Evolutionary conservation across 768 basidiomycete genomes (phyloP).

Genomic region (Boletellus sp.): DNA sequence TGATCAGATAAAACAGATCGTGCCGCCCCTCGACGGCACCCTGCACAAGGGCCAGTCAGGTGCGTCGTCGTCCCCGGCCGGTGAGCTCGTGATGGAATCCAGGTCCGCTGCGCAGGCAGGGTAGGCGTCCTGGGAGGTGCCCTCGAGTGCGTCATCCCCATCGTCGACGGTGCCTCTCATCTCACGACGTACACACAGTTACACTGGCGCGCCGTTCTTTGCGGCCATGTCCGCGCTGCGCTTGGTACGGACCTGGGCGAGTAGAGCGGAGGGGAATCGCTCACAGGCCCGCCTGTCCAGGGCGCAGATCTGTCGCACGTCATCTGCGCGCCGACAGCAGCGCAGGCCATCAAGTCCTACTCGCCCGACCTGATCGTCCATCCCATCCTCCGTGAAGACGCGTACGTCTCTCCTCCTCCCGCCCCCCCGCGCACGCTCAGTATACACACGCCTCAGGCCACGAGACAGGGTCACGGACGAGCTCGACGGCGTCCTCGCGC

Average conservation of each 20-base stretch:
- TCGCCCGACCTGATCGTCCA: conserved; percentile 97
- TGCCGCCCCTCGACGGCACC: conserved; percentile 85
- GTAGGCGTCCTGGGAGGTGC: conserved; percentile 94
- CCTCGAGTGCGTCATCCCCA: conserved; percentile 61
- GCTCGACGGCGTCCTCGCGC: conserved; percentile 67
- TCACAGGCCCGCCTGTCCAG: too few species aligned
- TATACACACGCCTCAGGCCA: too few species aligned
- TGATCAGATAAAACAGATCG: conserved; percentile 73
- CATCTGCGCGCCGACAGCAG: conserved; percentile 92
- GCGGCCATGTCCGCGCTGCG: conserved; percentile 87
- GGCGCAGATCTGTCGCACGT: conserved; percentile 96
- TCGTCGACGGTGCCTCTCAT: too few species aligned
- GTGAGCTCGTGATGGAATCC: neutral
- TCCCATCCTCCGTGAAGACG: conserved; percentile 73
- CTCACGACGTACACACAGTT: conserved; percentile 45
- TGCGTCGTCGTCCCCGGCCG: conserved; percentile 27
- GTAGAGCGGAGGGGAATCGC: too few species aligned
- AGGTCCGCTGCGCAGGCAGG: conserved; percentile 48
- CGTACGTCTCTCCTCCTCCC: conserved; percentile 41
- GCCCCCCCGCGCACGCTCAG: neutral
- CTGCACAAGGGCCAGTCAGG: conserved; percentile 96
- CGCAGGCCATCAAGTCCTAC: conserved; percentile 92
- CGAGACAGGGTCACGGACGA: conserved; percentile 45
- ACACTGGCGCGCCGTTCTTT: conserved; percentile 96
- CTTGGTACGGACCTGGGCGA: conserved; percentile 46